Evolutionary conservation across 75 land plant genomes (phyloP), one percentile per base, ranked within the genome.

Genomic region (Picea glauca): DNA sequence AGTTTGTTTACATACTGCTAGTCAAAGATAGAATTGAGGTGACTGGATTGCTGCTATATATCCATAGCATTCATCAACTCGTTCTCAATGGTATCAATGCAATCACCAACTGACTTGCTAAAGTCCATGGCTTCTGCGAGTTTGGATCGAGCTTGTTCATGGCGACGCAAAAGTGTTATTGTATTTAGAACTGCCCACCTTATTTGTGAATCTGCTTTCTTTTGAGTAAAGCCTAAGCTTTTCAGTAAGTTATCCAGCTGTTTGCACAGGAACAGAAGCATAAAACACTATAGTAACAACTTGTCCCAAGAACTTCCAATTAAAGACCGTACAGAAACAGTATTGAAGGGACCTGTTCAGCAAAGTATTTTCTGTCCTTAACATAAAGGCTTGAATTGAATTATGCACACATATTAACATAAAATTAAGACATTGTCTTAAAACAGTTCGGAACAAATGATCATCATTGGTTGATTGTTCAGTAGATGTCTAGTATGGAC

Each of bases 141-240:
- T 73, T 85, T 84, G 9, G 85, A 73, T 64, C 87, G 83, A 17
- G 88, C 82, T 56, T n/a, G 77, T 76, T 81, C 80, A 79, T 94
- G 97, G 38, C 97, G 84, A 43, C 97, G 91, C 78, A 96, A 75
- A 13, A 94, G 81, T 9, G 86, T 54, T 50, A 92, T 73, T 0
- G 99, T 94, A 75, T 96, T 96, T n/a, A 96, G 82, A 21, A 94
- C 92, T 9, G 99, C 90, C 97, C 97, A 96, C 23, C 99, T 85
- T 20, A 96, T 97, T 83, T 92, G 94, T 26, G 94, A 89, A 79
- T 96, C 97, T 1, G 92, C 93, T 78, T 96, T 94, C 90, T 86
- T 88, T 75, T 96, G 98, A 13, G 94, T 90, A 81, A 96, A 96
- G 9, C 87, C 86, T 79, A 94, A 85, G 59, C 94, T 78, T 72